Conservation (phyloP, 2,329 filamentous ascomycete genomes). For the Colletotrichum graminicola region DNA sequence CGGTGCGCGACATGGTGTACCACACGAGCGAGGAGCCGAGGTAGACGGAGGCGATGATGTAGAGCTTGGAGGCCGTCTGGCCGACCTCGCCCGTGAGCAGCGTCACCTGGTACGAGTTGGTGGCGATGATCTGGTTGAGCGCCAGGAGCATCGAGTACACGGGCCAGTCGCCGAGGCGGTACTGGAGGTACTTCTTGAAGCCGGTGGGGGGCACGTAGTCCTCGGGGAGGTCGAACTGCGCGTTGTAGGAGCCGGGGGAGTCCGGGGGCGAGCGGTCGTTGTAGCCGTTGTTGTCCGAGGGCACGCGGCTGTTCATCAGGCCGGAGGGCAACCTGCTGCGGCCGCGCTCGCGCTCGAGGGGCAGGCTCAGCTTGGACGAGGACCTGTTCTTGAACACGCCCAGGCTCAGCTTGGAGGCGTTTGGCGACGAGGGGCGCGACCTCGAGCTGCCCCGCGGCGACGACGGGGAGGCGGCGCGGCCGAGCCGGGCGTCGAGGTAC, state of each 20-base stretch:
- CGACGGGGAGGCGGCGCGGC: slow-evolving; percentile 57
- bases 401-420: slow-evolving; percentile 29
- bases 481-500: slow-evolving; percentile 70
- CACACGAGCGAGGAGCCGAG: slow-evolving; percentile 69
- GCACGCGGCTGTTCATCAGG: slow-evolving; percentile 27
- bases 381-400: slow-evolving; percentile 38
- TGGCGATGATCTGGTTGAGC: slow-evolving; percentile 72
- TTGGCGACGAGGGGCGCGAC: slow-evolving; percentile 28
- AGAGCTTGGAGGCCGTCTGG: slow-evolving; percentile 69
- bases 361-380: slow-evolving; percentile 36
- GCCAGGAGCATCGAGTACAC: slow-evolving; percentile 72
- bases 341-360: slow-evolving; percentile 22
- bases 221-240: slow-evolving; percentile 67
- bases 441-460: slow-evolving; percentile 43
- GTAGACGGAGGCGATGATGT: slow-evolving; percentile 71
- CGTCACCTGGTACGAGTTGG: slow-evolving; percentile 77
- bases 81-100: slow-evolving; percentile 75
- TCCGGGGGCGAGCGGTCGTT: slow-evolving; percentile 29
- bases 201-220: slow-evolving; percentile 69
- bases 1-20: slow-evolving; percentile 72
- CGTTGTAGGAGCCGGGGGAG: slow-evolving; percentile 52
- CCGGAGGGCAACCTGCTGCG: slow-evolving; percentile 26
- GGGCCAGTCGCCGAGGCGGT: slow-evolving; percentile 72
- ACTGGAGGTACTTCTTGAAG: slow-evolving; percentile 63
- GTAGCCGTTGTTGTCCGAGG: slow-evolving; percentile 20